Evolutionary conservation across 78 protist genomes (phyloP), one percentile per base, ranked within the genome.

Genomic region (Dictyostelium intermedium): DNA sequence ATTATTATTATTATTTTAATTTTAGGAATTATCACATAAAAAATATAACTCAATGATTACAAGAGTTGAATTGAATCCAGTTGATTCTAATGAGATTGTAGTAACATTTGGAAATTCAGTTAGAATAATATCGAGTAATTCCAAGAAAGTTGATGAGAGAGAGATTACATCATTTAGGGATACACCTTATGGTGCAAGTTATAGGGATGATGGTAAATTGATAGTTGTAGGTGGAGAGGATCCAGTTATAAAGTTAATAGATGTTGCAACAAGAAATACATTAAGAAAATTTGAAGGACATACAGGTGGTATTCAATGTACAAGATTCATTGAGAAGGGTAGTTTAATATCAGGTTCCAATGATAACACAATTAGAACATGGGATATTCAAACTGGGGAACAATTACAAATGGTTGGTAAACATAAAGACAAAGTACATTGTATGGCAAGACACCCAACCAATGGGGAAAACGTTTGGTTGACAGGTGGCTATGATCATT

Each of bases 401-500:
- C 84, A 89, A 35, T 79, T 39, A 41, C 74, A 35, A 45, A 10
- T 63, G 3, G 45, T 89, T 23, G 87, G 87, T 80, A 69, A 25
- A 45, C 94, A 89, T 47, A 39, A 27, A 3, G 94, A 89, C 81
- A 84, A 89, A 47, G 87, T 89, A 13, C 79, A 85, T 37, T 61
- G 81, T 25, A 47, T 43, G 32, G 7, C 43, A 13, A 34, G n/a
- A 43, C 78, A 78, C 6, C 93, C 93, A 27, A 69, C 41, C 69
- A 63, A 89, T 6, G 34, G 25, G 0, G 56, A 74, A 3, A 69
- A 78, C 9, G 32, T 78, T 60, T 63, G 72, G 82, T 4, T 89
- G 53, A 80, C 86, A 39, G 94, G 94, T 81, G 43, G 83, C 11
- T 89, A 89, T 7, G 94, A 89, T 20, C 94, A 89, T n/a, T 56